Base-by-base conservation (phyloP, 495 filamentous ascomycete species). In the Xylaria venustula region DNA sequence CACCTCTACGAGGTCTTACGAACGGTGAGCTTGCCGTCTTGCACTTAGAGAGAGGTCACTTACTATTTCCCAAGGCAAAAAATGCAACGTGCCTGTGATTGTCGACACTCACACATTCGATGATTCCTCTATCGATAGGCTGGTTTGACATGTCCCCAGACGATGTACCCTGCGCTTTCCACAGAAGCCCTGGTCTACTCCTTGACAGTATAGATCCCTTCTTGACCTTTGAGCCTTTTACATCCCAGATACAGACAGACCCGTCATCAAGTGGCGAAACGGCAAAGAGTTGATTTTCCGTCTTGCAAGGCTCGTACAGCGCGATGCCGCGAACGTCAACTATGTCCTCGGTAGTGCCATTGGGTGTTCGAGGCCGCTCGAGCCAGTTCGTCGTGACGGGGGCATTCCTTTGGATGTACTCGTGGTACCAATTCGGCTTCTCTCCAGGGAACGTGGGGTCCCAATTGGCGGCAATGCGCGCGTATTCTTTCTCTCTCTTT, bases 181-280 rank as follows among this genome's bases (percentile, higher is more conserved):
- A 54, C 15, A 61, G 50, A 12, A 92, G 77, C 0, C 89, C 88
- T 5, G 87, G 81, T 32, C 73, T 76, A 67, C 87, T 92, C 46
- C 81, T 77, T 2, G 82, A 85, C 17, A 90, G 67, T 41, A 95
- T 85, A 5, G 77, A 80, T 14, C 91, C 91, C 65, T 83, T 85
- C 51, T 70, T 81, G 2, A 73, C 76, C 51, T 81, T 80, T 9
- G 81, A 81, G 20, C 84, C 82, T 51, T 82, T 85, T n/a, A 93
- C 75, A 71, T 94, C 88, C 92, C 92, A 97, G 17, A 96, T 75
- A 66, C 88, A 91, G 22, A 97, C 80, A 63, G 88, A 90, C 12
- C 92, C 92, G 71, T 97, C 89, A 53, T 92, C 91, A 19, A 97
- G 72, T 2, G 92, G 91, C 15, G 89, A 89, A 3, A 95, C 81